phyloP scores from a whole-genome alignment of 371 early-diverging fungal genomes.

The Nosema muscidifuracis region DNA sequence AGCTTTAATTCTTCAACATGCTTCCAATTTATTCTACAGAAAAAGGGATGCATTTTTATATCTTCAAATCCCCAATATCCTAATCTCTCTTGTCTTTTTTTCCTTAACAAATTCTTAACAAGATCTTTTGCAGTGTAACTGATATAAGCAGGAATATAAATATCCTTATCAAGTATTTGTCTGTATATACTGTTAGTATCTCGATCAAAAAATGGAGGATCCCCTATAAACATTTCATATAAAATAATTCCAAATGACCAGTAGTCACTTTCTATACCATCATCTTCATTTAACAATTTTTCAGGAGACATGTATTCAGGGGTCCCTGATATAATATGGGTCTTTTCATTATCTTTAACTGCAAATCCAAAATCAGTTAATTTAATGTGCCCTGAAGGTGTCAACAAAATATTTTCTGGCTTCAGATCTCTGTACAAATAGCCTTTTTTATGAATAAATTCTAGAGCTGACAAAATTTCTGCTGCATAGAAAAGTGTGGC shows the following conservation, averaged over 20 bases:
- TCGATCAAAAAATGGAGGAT: constrained; percentile 71
- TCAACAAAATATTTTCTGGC: constrained; percentile 85
- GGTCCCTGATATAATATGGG: constrained; percentile 74
- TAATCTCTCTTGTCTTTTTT: constrained; percentile 69
- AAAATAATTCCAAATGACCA: constrained; percentile 86
- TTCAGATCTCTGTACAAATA: constrained; percentile 94
- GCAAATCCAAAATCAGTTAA: constrained; percentile 98
- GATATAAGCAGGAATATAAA: constrained; percentile 71
- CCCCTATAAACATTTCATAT: constrained; percentile 86
- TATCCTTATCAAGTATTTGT: constrained; percentile 45
- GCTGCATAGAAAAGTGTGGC: constrained; percentile 90
- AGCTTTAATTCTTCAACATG: constrained; percentile 70
- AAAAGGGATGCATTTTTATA: constrained; percentile 74
- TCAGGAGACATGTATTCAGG: constrained; percentile 97
- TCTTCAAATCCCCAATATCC: constrained; percentile 68
- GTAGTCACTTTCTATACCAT: constrained; percentile 87
- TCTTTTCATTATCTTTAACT: constrained; percentile 73
- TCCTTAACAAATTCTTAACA: constrained; percentile 66
- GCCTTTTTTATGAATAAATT: constrained; percentile 85
- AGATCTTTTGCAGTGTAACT: constrained; percentile 67
- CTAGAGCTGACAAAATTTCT: constrained; percentile 89
- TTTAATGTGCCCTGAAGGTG: constrained; percentile 84
- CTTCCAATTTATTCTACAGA: constrained; percentile 74
- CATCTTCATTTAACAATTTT: constrained; percentile 83
- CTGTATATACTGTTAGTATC: constrained; percentile 54